Conservation (phyloP, 2,329 filamentous ascomycete genomes). For the Sclerotinia subarctica region DNA sequence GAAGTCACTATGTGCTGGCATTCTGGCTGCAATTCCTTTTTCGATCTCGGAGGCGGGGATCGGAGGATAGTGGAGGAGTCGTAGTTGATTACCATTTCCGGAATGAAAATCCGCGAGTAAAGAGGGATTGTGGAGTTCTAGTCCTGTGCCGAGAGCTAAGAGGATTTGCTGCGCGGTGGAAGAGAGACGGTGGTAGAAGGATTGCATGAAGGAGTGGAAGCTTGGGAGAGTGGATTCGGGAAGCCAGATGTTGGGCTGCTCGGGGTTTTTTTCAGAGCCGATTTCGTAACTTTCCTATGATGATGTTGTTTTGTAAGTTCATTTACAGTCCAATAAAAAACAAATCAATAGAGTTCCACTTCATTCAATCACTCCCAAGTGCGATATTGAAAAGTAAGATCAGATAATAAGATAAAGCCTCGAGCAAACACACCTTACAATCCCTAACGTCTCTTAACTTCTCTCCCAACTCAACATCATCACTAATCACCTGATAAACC, state of each 20-base stretch:
- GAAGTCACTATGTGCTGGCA: conserved; percentile 53
- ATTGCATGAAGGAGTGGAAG: conserved; percentile 47
- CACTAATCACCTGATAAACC: conserved; percentile 46
- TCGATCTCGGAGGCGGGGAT: conserved; percentile 46
- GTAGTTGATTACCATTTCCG: conserved; percentile 56
- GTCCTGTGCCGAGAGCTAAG: conserved; percentile 45
- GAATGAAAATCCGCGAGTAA: conserved; percentile 50
- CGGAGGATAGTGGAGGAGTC: conserved; percentile 57
- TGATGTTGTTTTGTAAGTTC: neutral
- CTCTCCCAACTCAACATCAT: conserved; percentile 43
- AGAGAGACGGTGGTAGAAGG: conserved; percentile 50
- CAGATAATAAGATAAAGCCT: no score
- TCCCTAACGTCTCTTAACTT: conserved; percentile 48
- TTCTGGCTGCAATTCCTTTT: conserved; percentile 43
- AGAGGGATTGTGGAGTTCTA: conserved; percentile 47
- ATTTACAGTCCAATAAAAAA: neutral
- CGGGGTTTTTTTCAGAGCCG: conserved; percentile 45
- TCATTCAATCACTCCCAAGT: neutral
- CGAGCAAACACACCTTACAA: conserved; percentile 45
- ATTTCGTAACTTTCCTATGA: conserved; percentile 51
- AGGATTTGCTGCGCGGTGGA: conserved; percentile 45
- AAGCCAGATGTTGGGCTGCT: conserved; percentile 51
- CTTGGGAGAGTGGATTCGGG: conserved; percentile 45
- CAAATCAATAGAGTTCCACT: neutral
- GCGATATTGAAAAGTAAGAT: neutral